Evolutionary conservation across 2,329 filamentous ascomycete genomes (phyloP).

Genomic region (Trichoderma brevicompactum): DNA sequence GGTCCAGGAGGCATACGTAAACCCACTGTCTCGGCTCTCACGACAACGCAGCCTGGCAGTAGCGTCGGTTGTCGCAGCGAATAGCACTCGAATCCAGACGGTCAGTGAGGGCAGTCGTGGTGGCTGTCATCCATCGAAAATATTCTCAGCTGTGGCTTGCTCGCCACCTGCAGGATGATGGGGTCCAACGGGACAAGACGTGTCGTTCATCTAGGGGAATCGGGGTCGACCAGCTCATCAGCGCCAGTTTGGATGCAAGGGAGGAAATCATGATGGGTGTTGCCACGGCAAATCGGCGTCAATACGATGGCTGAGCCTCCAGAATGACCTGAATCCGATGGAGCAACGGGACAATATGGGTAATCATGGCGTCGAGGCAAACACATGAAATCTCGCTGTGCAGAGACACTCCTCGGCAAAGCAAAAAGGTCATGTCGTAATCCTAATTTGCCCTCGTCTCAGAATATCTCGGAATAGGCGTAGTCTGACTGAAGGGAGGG

Average conservation of each 20-base stretch:
- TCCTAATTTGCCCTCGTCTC: not conserved
- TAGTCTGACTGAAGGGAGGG: not conserved
- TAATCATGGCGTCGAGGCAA: not conserved
- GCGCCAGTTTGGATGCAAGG: constrained; percentile 1
- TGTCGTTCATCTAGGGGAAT: not conserved
- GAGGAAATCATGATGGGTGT: not conserved
- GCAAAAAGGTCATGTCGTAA: constrained; percentile 3
- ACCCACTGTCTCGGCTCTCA: constrained; percentile 8
- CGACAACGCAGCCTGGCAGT: constrained; percentile 6
- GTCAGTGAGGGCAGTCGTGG: not conserved
- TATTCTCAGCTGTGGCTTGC: constrained; percentile 20
- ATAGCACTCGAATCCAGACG: not conserved
- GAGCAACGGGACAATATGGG: not conserved
- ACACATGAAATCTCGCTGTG: not conserved
- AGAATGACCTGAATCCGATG: not conserved
- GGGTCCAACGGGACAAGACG: not conserved
- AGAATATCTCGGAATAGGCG: not conserved
- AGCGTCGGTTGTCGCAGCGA: not conserved
- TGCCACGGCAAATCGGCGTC: not conserved
- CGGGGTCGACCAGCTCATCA: constrained; percentile 11
- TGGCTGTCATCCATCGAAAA: not conserved
- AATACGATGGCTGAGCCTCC: not conserved
- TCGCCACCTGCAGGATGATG: constrained; percentile 11
- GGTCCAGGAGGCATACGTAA: not conserved
- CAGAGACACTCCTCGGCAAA: not conserved